phyloP scores from a whole-genome alignment of 352 stramenopile species.

The Pythium chondricola region DNA sequence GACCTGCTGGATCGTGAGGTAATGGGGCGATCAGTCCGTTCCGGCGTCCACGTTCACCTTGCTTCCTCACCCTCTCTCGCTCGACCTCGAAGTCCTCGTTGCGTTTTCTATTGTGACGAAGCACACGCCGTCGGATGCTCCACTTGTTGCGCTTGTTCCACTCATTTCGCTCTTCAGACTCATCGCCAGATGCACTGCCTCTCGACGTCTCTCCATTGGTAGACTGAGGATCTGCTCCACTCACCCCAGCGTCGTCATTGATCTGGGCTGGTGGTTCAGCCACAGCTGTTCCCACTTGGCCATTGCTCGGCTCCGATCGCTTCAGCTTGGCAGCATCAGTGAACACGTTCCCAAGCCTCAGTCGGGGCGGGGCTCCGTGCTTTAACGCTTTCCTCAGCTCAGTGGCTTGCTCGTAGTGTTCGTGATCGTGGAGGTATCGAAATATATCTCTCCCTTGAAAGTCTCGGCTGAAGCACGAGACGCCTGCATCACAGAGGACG shows the following conservation, averaged over 20 bases:
- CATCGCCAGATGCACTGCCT: no score
- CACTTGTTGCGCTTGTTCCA: conserved; percentile 17
- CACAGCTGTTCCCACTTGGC: no score
- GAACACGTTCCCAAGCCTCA: no score
- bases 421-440: conserved; percentile 31
- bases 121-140: conserved; percentile 24
- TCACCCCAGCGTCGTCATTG: no score
- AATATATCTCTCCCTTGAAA: conserved; percentile 35
- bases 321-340: no score
- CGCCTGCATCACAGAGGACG: conserved; percentile 31
- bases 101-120: conserved; percentile 27
- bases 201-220: background rate
- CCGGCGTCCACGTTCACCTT: conserved; percentile 29
- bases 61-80: conserved; percentile 30
- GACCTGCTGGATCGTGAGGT: conserved; percentile 20
- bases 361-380: no score
- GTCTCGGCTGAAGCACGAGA: conserved; percentile 32
- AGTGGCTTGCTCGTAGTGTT: conserved; percentile 18
- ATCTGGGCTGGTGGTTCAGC: no score
- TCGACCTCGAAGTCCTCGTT: conserved; percentile 30
- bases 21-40: conserved; percentile 59
- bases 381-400: no score
- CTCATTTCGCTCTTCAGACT: background rate
- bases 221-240: background rate
- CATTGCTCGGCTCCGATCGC: no score